Evolutionary conservation across 805 yeast genomes (phyloP).

Genomic region (Kluyveromyces dobzhanskii): DNA sequence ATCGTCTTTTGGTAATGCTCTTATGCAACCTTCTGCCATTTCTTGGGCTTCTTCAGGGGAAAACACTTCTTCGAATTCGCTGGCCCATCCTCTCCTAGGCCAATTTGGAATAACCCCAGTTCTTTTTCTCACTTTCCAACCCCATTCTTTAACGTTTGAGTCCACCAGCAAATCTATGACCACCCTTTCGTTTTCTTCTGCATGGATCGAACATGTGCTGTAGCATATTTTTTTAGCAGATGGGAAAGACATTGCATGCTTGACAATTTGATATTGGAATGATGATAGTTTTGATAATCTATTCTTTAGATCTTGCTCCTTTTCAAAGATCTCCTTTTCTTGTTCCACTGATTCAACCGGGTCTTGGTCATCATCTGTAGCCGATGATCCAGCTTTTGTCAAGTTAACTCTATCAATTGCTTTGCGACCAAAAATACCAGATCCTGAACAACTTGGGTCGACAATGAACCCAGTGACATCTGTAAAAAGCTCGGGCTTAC

Average conservation of each 20-base stretch:
- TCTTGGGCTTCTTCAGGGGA: slow-evolving; percentile 37
- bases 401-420: slow-evolving; percentile 39
- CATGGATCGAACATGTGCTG: slow-evolving; percentile 92
- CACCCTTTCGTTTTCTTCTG: slow-evolving; percentile 89
- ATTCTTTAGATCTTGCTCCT: slow-evolving; percentile 36
- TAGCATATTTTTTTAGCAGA: slow-evolving; percentile 71
- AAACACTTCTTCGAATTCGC: slow-evolving; percentile 52
- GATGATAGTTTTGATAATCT: slow-evolving; percentile 61
- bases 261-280: slow-evolving; percentile 81
- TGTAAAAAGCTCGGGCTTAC: slow-evolving; percentile 43
- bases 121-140: slow-evolving; percentile 66
- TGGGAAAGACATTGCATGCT: slow-evolving; percentile 82
- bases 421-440: slow-evolving; percentile 93
- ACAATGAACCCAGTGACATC: slow-evolving; percentile 75
- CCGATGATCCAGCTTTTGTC: slow-evolving; percentile 12
- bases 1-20: slow-evolving; percentile 79
- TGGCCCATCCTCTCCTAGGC: slow-evolving; percentile 74
- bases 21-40: slow-evolving; percentile 77
- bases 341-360: slow-evolving; percentile 37
- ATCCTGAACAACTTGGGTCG: slow-evolving; percentile 97
- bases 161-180: slow-evolving; percentile 72
- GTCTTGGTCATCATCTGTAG: slow-evolving; percentile 12
- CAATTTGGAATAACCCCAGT: slow-evolving; percentile 69
- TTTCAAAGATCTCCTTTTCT: slow-evolving; percentile 34
- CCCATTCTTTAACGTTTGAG: slow-evolving; percentile 48